Evolutionary conservation across 1,284 basidiomycete genomes (phyloP).

Genomic region (Cutaneotrichosporon sp.): DNA sequence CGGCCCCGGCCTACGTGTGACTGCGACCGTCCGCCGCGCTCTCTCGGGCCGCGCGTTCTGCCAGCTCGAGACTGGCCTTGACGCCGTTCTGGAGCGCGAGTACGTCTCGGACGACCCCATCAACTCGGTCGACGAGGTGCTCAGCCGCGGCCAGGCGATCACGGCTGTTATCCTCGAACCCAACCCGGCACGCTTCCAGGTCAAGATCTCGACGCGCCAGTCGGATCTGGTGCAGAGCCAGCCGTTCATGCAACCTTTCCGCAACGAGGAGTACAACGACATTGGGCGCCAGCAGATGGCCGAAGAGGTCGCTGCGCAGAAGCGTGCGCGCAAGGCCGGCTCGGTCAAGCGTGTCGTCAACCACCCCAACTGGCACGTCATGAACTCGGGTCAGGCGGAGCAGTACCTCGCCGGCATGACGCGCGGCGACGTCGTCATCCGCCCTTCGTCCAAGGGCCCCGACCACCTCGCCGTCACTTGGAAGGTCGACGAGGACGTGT

Average conservation of each 20-base stretch:
- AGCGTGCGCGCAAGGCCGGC: slow-evolving; percentile 78
- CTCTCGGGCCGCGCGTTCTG: slow-evolving; percentile 41
- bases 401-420: slow-evolving; percentile 85
- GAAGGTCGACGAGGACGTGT: slow-evolving; percentile 97
- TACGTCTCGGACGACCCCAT: slow-evolving; percentile 62
- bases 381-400: slow-evolving; percentile 90
- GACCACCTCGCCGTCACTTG: slow-evolving; percentile 97
- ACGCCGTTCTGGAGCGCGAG: slow-evolving; percentile 72
- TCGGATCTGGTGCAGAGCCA: slow-evolving; percentile 62
- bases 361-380: slow-evolving; percentile 98
- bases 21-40: slow-evolving; percentile 63
- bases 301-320: slow-evolving; percentile 73
- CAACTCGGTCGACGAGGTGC: slow-evolving; percentile 54
- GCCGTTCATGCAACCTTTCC: slow-evolving; percentile 45
- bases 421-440: slow-evolving; percentile 90
- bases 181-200: slow-evolving; percentile 65
- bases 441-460: slow-evolving; percentile 90
- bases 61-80: slow-evolving; percentile 83
- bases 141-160: slow-evolving; percentile 75
- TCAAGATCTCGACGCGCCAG: slow-evolving; percentile 75
- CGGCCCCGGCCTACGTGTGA: slow-evolving; percentile 76
- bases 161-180: slow-evolving; percentile 77
- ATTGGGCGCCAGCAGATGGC: slow-evolving; percentile 60
- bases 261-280: slow-evolving; percentile 45
- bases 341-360: slow-evolving; percentile 85